A percentile compares a stretch with the other conserved stretches of the same genome.
These are phyloP conservation scores for Infundibulicybe gibba DNA, from an alignment of 768 basidiomycete genomes.

Conservation along the genomic window DNA sequence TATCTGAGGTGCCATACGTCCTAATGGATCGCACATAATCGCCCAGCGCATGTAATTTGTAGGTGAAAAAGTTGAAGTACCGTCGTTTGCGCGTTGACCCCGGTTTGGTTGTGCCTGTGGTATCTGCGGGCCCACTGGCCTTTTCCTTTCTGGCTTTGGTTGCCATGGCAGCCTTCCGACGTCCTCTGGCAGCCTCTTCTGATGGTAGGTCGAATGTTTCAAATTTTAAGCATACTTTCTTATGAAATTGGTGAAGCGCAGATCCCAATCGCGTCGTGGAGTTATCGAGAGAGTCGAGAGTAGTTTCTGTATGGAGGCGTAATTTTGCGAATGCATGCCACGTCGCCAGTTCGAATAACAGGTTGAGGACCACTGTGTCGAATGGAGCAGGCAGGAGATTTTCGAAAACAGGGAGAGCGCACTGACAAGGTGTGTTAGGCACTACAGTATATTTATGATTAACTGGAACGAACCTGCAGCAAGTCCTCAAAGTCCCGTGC, in stretches of 20 bases:
- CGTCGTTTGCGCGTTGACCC: constrained; percentile 1
- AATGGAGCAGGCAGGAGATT: constrained; percentile 22
- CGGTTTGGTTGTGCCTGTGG: constrained; percentile 11
- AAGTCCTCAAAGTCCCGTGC: constrained; percentile 35
- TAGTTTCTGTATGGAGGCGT: constrained; percentile 20
- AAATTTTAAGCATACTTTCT: constrained; percentile 13
- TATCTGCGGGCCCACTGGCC: neutral
- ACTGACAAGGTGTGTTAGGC: constrained; percentile 13
- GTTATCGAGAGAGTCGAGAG: constrained; percentile 11
- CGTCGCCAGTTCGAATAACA: constrained; percentile 22
- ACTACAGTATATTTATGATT: neutral
- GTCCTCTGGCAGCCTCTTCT: constrained; percentile 20
- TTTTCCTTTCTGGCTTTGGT: constrained; percentile 4
- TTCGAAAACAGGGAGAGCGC: constrained; percentile 32
- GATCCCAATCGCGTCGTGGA: constrained; percentile 18
- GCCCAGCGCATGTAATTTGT: constrained; percentile 25
- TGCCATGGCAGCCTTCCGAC: constrained; percentile 9
- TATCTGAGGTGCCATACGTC: constrained; percentile 22
- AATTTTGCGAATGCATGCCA: constrained; percentile 35
- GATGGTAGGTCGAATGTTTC: constrained; percentile 23
- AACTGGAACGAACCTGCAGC: constrained; percentile 25
- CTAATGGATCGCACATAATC: constrained; percentile 18
- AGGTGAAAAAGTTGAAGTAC: constrained; percentile 19
- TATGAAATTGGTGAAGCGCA: constrained; percentile 15
- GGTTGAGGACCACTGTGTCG: constrained; percentile 13